These are phyloP conservation scores for Heterobasidion occidentale DNA, from an alignment of 1,284 basidiomycete species.

Conservation along the genomic window DNA sequence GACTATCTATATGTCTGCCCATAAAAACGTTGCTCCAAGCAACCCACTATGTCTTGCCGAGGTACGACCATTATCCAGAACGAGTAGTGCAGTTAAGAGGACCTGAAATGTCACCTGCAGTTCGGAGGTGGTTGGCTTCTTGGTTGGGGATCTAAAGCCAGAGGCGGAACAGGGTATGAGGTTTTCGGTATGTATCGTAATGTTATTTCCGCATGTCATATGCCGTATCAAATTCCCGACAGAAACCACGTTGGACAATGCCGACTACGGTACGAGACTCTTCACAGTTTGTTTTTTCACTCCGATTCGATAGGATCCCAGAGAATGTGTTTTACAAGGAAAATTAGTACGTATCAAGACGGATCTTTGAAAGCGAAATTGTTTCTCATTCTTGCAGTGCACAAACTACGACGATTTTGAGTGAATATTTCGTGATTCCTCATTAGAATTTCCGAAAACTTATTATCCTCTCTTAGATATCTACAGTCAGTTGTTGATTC, in stretches of 20 bases:
- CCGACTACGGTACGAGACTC: too few species aligned
- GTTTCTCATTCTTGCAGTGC: neutral
- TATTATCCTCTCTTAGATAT: neutral
- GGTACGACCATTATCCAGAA: conserved; percentile 18
- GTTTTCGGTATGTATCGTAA: conserved; percentile 31
- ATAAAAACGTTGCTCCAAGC: conserved; percentile 32
- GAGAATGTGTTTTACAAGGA: conserved; percentile 46
- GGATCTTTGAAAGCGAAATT: neutral
- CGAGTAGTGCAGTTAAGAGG: neutral
- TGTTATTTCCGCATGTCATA: too few species aligned
- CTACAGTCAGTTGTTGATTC: neutral
- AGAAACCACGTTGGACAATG: too few species aligned
- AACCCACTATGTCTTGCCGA: conserved; percentile 43
- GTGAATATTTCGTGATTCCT: neutral
- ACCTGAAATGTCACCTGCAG: conserved; percentile 14
- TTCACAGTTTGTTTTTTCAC: too few species aligned
- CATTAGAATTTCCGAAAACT: neutral
- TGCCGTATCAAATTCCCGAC: too few species aligned
- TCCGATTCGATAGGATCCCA: conserved; percentile 17
- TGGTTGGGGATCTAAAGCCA: conserved; percentile 30
- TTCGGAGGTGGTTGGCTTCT: conserved; percentile 42
- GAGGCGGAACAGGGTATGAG: conserved; percentile 42
- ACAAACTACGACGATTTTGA: neutral
- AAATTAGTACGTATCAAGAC: conserved; percentile 28
- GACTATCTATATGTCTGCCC: conserved; percentile 35